A percentile compares a stretch with the other conserved stretches of the same genome.
These are phyloP conservation scores for Syncephalastrum sp. DNA, from an alignment of 371 early-diverging fungal species.

Conservation along the genomic window DNA sequence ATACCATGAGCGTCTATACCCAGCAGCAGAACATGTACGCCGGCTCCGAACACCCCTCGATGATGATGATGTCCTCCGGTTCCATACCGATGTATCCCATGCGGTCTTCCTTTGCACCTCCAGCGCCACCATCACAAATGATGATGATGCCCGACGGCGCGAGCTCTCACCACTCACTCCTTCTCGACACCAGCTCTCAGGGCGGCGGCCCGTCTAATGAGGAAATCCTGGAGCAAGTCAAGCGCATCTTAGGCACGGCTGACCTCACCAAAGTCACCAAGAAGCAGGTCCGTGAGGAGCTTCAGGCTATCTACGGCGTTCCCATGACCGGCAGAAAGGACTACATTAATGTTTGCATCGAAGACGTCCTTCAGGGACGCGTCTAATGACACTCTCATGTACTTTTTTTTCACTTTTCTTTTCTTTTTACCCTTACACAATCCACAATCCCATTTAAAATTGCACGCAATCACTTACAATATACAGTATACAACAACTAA, in stretches of 20 bases:
- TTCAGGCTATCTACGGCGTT: constrained; percentile 42
- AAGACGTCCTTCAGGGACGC: constrained; percentile 39
- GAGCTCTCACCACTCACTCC: constrained; percentile 27
- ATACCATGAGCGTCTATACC: constrained; percentile 27
- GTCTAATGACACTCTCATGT: constrained; percentile 15
- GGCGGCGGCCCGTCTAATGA: constrained; percentile 57
- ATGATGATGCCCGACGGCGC: constrained; percentile 2
- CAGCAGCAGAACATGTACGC: not conserved
- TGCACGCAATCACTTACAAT: too few relatives aligned
- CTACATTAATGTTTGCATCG: constrained; percentile 55
- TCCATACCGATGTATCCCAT: constrained; percentile 39
- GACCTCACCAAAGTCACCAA: constrained; percentile 83
- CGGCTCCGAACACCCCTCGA: constrained; percentile 1
- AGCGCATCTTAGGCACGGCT: constrained; percentile 71
- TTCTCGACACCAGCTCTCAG: constrained; percentile 32
- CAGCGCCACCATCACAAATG: too few relatives aligned
- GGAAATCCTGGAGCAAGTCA: constrained; percentile 75
- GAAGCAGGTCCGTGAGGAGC: constrained; percentile 65
- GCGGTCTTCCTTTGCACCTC: constrained; percentile 16
- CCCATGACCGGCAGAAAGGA: constrained; percentile 51
- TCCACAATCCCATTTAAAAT: not conserved
- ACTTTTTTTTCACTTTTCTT: not conserved
- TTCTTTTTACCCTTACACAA: constrained; percentile 4
- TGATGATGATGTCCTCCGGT: constrained; percentile 28
- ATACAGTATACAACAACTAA: too few relatives aligned